These are phyloP conservation scores for Crotalaria pallida DNA, from an alignment of 306 rosid genomes.

Conservation along the genomic window DNA sequence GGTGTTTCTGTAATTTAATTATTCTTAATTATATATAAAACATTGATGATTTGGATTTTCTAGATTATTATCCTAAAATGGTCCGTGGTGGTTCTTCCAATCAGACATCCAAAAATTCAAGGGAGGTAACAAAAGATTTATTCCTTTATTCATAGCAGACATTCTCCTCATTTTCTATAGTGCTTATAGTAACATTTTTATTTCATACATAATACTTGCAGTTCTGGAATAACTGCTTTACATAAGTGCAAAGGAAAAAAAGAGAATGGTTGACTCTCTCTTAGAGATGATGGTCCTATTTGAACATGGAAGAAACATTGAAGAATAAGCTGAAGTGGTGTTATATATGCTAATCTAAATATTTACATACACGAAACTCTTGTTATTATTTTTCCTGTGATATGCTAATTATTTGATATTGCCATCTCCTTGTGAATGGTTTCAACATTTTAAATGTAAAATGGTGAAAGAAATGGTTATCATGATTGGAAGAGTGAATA, in stretches of 20 bases:
- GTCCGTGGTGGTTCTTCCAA: constrained; percentile 18
- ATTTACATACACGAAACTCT: background rate
- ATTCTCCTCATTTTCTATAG: background rate
- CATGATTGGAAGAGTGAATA: too few species aligned
- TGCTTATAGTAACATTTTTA: background rate
- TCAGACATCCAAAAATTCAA: background rate
- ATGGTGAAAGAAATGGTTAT: too few species aligned
- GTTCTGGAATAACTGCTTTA: background rate
- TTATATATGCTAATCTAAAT: background rate
- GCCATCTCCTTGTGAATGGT: background rate
- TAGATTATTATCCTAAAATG: constrained; percentile 3
- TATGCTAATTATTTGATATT: too few species aligned
- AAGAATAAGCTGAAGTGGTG: background rate
- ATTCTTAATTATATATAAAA: too few species aligned
- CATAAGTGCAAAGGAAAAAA: background rate
- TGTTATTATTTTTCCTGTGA: too few species aligned
- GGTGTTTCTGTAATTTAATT: too few species aligned
- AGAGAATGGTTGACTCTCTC: background rate
- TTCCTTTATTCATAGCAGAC: background rate
- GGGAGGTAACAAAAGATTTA: background rate
- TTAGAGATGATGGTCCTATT: background rate
- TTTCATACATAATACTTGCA: background rate
- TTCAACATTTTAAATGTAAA: background rate
- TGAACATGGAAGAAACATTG: background rate
- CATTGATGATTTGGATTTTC: background rate